phyloP scores from a whole-genome alignment of 805 yeast genomes.

The Schizosaccharomyces cryophilus region DNA sequence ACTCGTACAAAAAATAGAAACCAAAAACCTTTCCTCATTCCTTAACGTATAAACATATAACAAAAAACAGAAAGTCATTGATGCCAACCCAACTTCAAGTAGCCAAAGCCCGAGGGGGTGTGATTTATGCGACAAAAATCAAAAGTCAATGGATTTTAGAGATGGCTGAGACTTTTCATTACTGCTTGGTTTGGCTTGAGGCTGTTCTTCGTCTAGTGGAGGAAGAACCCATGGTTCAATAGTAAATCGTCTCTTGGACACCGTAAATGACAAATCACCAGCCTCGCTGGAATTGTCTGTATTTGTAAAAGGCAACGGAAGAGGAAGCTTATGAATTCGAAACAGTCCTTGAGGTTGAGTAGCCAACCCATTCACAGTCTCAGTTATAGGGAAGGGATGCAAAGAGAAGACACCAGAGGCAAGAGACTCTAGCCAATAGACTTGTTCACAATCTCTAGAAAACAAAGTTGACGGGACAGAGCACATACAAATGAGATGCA shows the following conservation, averaged over 20 bases:
- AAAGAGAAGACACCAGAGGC: slow-evolving; percentile 47
- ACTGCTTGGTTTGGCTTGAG: not conserved
- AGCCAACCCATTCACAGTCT: not conserved
- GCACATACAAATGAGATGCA: not conserved
- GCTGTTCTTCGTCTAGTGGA: not conserved
- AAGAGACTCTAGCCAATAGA: slow-evolving; percentile 30
- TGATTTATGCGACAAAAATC: too few relatives aligned
- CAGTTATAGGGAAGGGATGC: slow-evolving; percentile 33
- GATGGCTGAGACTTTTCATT: not conserved
- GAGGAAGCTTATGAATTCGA: not conserved
- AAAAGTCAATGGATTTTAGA: too few relatives aligned
- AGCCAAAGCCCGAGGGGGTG: too few relatives aligned
- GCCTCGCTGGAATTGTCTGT: not conserved
- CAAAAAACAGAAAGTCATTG: too few relatives aligned
- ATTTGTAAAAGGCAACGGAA: not conserved
- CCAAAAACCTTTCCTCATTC: too few relatives aligned
- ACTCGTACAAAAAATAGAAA: too few relatives aligned
- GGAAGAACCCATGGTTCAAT: slow-evolving; percentile 2
- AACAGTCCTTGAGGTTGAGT: not conserved
- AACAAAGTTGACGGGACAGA: slow-evolving; percentile 24
- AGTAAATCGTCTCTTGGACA: not conserved
- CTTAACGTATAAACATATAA: too few relatives aligned
- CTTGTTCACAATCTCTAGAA: slow-evolving; percentile 25
- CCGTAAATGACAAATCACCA: slow-evolving; percentile 1
- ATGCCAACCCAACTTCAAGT: too few relatives aligned